phyloP scores from a whole-genome alignment of 768 basidiomycete genomes.

The Pleurotus giganteus region DNA sequence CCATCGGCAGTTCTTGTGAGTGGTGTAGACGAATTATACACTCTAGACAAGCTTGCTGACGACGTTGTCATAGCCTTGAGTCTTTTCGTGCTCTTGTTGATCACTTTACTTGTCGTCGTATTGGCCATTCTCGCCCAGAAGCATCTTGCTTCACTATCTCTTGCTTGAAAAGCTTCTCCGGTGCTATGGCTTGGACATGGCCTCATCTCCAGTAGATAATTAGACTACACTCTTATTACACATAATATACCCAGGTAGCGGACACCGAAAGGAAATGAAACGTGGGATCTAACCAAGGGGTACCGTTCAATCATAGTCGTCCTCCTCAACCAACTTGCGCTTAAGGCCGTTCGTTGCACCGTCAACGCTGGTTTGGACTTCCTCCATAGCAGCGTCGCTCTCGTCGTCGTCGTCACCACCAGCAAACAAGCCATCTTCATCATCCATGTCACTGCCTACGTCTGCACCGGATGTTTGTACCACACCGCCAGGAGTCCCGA shows the following conservation, averaged over 20 bases:
- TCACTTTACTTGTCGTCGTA: conserved; percentile 41
- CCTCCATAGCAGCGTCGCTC: conserved; percentile 75
- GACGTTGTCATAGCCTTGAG: conserved; percentile 32
- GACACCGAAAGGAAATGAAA: conserved; percentile 4
- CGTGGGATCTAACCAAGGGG: neutral
- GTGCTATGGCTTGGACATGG: neutral
- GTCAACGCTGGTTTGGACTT: conserved; percentile 54
- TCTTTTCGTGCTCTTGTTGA: conserved; percentile 34
- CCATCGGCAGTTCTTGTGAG: conserved; percentile 52
- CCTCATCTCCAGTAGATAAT: neutral
- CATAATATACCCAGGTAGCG: neutral
- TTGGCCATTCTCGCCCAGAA: conserved; percentile 39
- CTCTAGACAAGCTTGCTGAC: conserved; percentile 7
- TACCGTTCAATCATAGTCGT: conserved; percentile 69
- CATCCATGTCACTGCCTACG: conserved; percentile 73
- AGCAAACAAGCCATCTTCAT: conserved; percentile 76
- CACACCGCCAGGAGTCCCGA: conserved; percentile 39
- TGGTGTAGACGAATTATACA: conserved; percentile 8
- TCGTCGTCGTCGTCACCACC: conserved; percentile 77
- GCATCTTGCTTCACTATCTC: neutral
- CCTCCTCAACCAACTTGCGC: conserved; percentile 81
- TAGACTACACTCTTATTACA: conserved; percentile 13
- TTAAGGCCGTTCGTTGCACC: conserved; percentile 63
- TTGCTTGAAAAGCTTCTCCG: neutral
- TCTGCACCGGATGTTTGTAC: conserved; percentile 19